phyloP scores from a whole-genome alignment of 352 stramenopile species.

The Pythium volutum region DNA sequence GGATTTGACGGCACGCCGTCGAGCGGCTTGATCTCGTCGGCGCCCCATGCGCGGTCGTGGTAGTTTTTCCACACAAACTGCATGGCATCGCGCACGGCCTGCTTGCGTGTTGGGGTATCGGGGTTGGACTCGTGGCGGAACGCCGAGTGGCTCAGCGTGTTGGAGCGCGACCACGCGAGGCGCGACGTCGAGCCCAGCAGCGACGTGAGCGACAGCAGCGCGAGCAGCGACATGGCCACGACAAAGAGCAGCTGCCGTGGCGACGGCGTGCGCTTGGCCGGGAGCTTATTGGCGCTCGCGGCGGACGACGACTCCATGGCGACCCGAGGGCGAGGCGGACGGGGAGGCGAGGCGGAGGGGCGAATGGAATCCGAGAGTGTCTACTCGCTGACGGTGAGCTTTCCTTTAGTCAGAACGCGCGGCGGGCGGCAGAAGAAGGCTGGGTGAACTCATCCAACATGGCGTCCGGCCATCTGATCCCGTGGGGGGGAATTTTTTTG shows the following conservation, averaged over 20 bases:
- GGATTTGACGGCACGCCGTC: constrained; percentile 49
- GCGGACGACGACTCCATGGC: background rate
- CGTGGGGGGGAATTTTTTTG: background rate
- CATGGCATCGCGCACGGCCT: constrained; percentile 54
- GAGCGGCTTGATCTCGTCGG: constrained; percentile 93
- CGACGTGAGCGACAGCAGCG: constrained; percentile 4
- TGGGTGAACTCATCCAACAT: background rate
- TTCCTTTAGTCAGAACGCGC: background rate
- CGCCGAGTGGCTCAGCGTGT: background rate
- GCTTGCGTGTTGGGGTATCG: constrained; percentile 37
- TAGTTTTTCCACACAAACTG: constrained; percentile 90
- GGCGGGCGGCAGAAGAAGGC: background rate
- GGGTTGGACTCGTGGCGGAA: background rate
- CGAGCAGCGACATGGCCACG: constrained; percentile 10
- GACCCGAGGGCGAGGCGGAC: background rate
- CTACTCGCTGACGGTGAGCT: background rate
- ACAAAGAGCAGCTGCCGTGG: constrained; percentile 13
- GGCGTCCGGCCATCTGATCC: background rate
- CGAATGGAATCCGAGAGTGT: background rate
- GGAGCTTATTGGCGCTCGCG: background rate
- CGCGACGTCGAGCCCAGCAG: constrained; percentile 14
- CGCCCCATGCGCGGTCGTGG: constrained; percentile 93
- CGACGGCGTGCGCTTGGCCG: background rate
- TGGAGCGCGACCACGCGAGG: background rate
- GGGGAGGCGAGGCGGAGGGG: background rate